These are phyloP conservation scores for Exophiala lecanii-corni DNA, from an alignment of 2,329 filamentous ascomycete species.

Conservation along the genomic window DNA sequence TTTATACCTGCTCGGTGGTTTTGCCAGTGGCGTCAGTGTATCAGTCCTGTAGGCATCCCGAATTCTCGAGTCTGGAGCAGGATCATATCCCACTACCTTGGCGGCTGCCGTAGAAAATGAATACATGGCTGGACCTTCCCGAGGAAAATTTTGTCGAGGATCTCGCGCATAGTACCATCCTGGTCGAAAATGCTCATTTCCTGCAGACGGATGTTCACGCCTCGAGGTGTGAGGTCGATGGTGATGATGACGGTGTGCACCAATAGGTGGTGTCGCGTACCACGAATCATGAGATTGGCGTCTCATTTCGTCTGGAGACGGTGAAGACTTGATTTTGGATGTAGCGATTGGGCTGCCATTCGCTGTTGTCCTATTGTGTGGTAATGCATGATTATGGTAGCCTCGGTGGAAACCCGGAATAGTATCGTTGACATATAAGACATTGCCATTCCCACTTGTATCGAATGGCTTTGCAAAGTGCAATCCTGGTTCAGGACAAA, in stretches of 20 bases:
- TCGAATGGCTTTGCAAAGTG: slow-evolving; percentile 8
- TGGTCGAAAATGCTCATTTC: slow-evolving; percentile 25
- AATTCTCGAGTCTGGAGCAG: slow-evolving; percentile 26
- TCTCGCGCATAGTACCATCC: slow-evolving; percentile 26
- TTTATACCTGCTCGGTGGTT: slow-evolving; percentile 22
- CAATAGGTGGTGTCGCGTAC: neutral
- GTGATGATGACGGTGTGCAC: slow-evolving; percentile 2
- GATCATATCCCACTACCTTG: slow-evolving; percentile 21
- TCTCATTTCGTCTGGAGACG: slow-evolving; percentile 7
- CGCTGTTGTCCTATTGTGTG: slow-evolving; percentile 20
- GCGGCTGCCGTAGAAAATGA: slow-evolving; percentile 27
- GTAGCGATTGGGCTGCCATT: slow-evolving; percentile 27
- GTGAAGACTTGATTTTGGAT: slow-evolving; percentile 14
- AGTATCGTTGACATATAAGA: too few relatives aligned
- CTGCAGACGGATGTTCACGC: slow-evolving; percentile 1
- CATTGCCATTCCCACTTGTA: too few relatives aligned
- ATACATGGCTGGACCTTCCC: slow-evolving; percentile 15
- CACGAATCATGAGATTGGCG: slow-evolving; percentile 10
- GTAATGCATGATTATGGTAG: neutral
- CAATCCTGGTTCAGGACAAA: slow-evolving; percentile 22
- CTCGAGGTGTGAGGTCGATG: slow-evolving; percentile 6
- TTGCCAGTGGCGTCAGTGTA: slow-evolving; percentile 25
- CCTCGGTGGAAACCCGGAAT: too few relatives aligned
- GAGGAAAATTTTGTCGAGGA: slow-evolving; percentile 1
- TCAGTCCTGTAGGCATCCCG: slow-evolving; percentile 27